These are phyloP conservation scores for Malassezia sp. DNA, from an alignment of 1,284 basidiomycete genomes.

Conservation along the genomic window DNA sequence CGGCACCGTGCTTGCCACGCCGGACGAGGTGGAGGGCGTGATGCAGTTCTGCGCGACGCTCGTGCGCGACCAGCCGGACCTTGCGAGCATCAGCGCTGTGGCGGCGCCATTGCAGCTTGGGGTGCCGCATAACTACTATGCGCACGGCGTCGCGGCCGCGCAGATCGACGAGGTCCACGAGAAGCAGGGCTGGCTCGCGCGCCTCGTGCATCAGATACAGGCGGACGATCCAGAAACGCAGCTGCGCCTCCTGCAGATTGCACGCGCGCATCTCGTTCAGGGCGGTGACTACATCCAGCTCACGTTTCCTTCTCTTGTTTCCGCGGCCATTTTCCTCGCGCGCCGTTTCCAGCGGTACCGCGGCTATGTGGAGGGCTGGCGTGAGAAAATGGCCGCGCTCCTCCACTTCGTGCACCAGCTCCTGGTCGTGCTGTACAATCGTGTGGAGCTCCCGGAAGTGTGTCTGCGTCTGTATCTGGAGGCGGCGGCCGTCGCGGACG, in stretches of 20 bases:
- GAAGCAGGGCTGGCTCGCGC: conserved; percentile 42
- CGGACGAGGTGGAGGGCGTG: conserved; percentile 43
- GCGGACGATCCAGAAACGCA: conserved; percentile 38
- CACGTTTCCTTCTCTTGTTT: conserved; percentile 40
- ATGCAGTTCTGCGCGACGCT: conserved; percentile 38
- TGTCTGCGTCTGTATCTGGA: conserved; percentile 39
- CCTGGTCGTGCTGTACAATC: conserved; percentile 41
- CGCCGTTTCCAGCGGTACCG: conserved; percentile 38
- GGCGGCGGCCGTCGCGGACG: conserved; percentile 40
- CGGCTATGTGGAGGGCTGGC: conserved; percentile 28
- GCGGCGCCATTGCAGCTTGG: conserved; percentile 12
- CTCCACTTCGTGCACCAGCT: conserved; percentile 45
- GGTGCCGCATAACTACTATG: conserved; percentile 7
- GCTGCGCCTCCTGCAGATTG: conserved; percentile 38
- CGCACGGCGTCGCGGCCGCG: neutral
- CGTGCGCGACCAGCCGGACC: conserved; percentile 35
- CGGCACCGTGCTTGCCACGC: conserved; percentile 38
- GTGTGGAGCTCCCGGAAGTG: conserved; percentile 40
- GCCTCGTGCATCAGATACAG: conserved; percentile 43
- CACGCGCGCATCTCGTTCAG: conserved; percentile 36
- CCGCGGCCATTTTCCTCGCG: conserved; percentile 36
- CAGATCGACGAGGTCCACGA: conserved; percentile 40
- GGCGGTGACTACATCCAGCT: conserved; percentile 41
- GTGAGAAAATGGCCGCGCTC: conserved; percentile 38
- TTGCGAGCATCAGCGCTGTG: conserved; percentile 20